These are phyloP conservation scores for Botrytis byssoidea DNA, from an alignment of 2,329 filamentous ascomycete genomes.

Conservation along the genomic window DNA sequence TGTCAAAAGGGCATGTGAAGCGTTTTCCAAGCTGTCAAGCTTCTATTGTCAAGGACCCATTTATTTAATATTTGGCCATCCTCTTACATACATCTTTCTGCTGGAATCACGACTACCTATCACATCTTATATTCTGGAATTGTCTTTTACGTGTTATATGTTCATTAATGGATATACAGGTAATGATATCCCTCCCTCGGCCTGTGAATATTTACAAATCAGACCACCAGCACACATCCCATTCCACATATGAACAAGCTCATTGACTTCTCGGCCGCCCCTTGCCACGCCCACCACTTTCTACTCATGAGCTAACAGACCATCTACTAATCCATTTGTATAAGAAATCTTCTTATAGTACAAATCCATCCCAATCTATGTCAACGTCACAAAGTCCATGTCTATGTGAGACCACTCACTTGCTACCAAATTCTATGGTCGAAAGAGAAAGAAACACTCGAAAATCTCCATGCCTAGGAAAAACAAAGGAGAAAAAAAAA, in stretches of 20 bases:
- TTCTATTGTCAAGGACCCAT: neutral
- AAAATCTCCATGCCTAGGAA: neutral
- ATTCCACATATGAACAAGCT: neutral
- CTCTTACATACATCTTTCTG: neutral
- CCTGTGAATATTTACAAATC: slow-evolving; percentile 6
- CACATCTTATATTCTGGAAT: neutral
- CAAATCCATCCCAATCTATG: slow-evolving; percentile 9
- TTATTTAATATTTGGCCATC: neutral
- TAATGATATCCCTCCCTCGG: neutral
- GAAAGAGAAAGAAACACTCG: neutral
- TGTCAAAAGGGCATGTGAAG: neutral
- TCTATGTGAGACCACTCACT: neutral
- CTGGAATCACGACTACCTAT: neutral
- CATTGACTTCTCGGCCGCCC: no score
- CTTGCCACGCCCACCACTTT: neutral
- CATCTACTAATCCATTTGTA: neutral
- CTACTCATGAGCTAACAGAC: neutral
- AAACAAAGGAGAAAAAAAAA: neutral
- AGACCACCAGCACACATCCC: neutral
- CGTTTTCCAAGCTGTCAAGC: neutral
- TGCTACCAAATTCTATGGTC: neutral
- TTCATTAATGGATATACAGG: slow-evolving; percentile 12
- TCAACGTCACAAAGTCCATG: neutral
- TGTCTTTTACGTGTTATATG: neutral
- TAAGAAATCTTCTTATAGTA: slow-evolving; percentile 1